These are phyloP conservation scores for Aureococcus anophagefferens DNA, from an alignment of 108 stramenopile genomes.

Conservation along the genomic window DNA sequence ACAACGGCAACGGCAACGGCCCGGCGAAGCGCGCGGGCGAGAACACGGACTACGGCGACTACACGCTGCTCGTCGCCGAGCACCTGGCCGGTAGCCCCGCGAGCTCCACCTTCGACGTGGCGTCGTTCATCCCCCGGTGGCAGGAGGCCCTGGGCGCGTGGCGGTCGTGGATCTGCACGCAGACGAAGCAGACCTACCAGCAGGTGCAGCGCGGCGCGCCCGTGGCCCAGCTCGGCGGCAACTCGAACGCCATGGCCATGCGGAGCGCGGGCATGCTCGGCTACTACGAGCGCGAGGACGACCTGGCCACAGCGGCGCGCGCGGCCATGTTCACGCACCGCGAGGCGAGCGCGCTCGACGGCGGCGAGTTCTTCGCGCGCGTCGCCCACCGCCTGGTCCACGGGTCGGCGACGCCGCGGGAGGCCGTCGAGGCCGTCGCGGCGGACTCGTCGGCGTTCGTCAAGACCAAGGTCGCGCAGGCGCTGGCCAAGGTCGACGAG, in stretches of 20 bases:
- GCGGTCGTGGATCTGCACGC: constrained; percentile 16
- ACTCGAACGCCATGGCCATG: constrained; percentile 17
- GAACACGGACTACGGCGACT: constrained; percentile 18
- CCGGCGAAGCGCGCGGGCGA: neutral
- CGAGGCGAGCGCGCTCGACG: constrained; percentile 3
- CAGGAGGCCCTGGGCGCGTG: constrained; percentile 5
- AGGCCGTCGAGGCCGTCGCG: constrained; percentile 1
- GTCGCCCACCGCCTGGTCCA: constrained; percentile 7
- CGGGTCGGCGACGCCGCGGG: neutral
- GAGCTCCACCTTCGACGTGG: neutral
- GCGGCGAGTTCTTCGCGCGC: constrained; percentile 20
- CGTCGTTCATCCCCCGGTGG: constrained; percentile 8
- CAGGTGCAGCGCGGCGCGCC: constrained; percentile 9
- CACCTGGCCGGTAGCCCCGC: neutral
- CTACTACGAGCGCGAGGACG: constrained; percentile 8
- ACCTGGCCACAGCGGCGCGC: constrained; percentile 1
- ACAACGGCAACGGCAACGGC: constrained; percentile 2
- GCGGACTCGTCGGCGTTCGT: neutral
- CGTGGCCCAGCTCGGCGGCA: constrained; percentile 9
- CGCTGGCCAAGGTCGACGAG: no score
- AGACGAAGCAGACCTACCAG: constrained; percentile 10
- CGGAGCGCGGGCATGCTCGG: constrained; percentile 6
- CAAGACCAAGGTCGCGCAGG: neutral
- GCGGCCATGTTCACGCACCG: constrained; percentile 15
- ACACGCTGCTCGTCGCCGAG: constrained; percentile 11